Conservation (phyloP, 768 basidiomycete genomes). For the Strobilomyces confusus region DNA sequence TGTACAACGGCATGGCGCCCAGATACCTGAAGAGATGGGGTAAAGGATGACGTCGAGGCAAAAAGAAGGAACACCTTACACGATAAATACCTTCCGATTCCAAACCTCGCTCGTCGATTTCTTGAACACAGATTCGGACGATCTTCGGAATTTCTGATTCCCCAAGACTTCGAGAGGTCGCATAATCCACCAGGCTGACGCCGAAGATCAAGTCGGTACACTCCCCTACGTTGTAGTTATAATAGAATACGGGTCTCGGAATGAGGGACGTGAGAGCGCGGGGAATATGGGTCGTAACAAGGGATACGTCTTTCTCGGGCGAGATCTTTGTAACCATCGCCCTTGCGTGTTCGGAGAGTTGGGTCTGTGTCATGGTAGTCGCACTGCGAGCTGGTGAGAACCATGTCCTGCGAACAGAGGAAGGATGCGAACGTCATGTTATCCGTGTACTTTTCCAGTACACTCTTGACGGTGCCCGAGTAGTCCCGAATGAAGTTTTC, state of each 20-base stretch:
- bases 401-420: not conserved
- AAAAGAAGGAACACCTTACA: conserved; percentile 36
- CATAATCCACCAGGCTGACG: conserved; percentile 83
- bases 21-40: conserved; percentile 51
- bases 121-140: conserved; percentile 72
- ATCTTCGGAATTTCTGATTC: conserved; percentile 81
- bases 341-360: conserved; percentile 64
- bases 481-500: conserved; percentile 77
- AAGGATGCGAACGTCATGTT: conserved; percentile 52
- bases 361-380: conserved; percentile 70
- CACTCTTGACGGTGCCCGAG: conserved; percentile 55
- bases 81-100: conserved; percentile 80
- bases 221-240: conserved; percentile 76
- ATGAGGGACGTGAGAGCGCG: conserved; percentile 60
- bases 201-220: conserved; percentile 90
- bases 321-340: conserved; percentile 62
- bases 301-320: conserved; percentile 63
- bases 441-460: conserved; percentile 73
- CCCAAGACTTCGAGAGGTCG: conserved; percentile 67
- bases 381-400: conserved; percentile 46
- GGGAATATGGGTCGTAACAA: conserved; percentile 52
- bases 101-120: conserved; percentile 76
- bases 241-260: conserved; percentile 70
- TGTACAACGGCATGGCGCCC: conserved; percentile 84
- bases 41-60: not conserved